These are phyloP conservation scores for Fusarium fracticaudum DNA, from an alignment of 2,329 filamentous ascomycete genomes.

Conservation along the genomic window DNA sequence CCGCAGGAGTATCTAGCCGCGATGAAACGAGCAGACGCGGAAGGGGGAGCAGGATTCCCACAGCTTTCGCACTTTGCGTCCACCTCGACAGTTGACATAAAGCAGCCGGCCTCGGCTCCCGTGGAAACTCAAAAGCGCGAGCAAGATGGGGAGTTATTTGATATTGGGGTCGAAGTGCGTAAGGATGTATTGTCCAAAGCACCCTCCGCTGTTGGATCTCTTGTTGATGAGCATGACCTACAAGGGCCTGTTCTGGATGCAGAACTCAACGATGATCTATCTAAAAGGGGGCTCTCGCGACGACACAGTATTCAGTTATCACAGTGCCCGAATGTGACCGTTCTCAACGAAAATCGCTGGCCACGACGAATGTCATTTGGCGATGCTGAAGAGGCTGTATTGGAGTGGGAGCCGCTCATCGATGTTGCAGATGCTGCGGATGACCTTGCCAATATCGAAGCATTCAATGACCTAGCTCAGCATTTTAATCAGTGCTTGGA, in stretches of 20 bases:
- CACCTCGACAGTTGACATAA: slow-evolving; percentile 42
- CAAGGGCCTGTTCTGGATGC: slow-evolving; percentile 62
- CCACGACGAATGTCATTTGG: slow-evolving; percentile 80
- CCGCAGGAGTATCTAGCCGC: slow-evolving; percentile 66
- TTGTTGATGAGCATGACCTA: slow-evolving; percentile 67
- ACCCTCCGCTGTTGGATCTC: slow-evolving; percentile 67
- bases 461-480: slow-evolving; percentile 63
- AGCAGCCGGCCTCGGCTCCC: slow-evolving; percentile 28
- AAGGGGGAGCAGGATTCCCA: slow-evolving; percentile 39
- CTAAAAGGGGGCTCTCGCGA: slow-evolving; percentile 64
- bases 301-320: slow-evolving; percentile 65
- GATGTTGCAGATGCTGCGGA: slow-evolving; percentile 49
- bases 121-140: slow-evolving; percentile 39
- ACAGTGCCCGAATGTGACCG: slow-evolving; percentile 43
- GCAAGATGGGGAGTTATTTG: slow-evolving; percentile 40
- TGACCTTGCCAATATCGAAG: slow-evolving; percentile 43
- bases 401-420: slow-evolving; percentile 70
- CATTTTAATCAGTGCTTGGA: slow-evolving; percentile 64
- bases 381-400: slow-evolving; percentile 77
- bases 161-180: slow-evolving; percentile 54
- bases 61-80: slow-evolving; percentile 41
- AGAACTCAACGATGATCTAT: slow-evolving; percentile 56
- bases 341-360: slow-evolving; percentile 69
- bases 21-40: slow-evolving; percentile 50
- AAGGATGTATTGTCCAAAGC: slow-evolving; percentile 55